Conservation (phyloP, 805 yeast genomes). For the Saccharomycopsis microspora region DNA sequence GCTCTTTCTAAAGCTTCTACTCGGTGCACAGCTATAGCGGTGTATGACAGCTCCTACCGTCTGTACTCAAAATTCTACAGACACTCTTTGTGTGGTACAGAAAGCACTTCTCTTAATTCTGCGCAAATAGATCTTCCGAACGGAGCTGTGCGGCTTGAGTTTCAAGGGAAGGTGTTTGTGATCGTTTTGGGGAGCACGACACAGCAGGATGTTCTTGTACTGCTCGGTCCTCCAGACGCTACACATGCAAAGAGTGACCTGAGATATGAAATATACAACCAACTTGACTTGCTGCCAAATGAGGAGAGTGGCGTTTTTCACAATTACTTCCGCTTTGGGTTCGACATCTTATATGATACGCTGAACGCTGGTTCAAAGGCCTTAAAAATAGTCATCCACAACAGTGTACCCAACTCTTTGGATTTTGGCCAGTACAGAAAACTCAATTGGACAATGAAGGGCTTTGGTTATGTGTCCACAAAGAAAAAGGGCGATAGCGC, state of each 20-base stretch:
- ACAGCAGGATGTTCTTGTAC: slow-evolving; percentile 11
- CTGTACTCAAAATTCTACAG: background rate
- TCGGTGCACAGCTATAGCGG: slow-evolving; percentile 2
- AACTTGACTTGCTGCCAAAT: background rate
- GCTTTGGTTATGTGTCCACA: background rate
- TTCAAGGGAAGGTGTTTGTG: background rate
- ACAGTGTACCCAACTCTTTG: slow-evolving; percentile 12
- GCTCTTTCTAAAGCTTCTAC: background rate
- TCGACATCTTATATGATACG: slow-evolving; percentile 11
- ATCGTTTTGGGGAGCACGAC: slow-evolving; percentile 4
- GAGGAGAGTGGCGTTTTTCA: slow-evolving; percentile 11
- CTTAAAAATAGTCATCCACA: slow-evolving; percentile 13
- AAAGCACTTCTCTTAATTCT: background rate
- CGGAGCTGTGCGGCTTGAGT: slow-evolving; percentile 5
- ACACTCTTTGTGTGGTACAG: background rate
- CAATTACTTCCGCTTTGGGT: slow-evolving; percentile 14
- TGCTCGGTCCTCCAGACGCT: slow-evolving; percentile 14
- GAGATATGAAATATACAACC: slow-evolving; percentile 7
- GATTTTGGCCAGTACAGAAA: slow-evolving; percentile 11
- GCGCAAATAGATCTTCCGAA: slow-evolving; percentile 1
- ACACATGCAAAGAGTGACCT: slow-evolving; percentile 12
- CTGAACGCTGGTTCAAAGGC: slow-evolving; percentile 7
- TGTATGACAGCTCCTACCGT: background rate
- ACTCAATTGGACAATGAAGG: slow-evolving; percentile 15
- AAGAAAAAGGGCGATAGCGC: background rate